Conservation (phyloP, 2,329 filamentous ascomycete genomes). For the Drechslerella stenobrocha region DNA sequence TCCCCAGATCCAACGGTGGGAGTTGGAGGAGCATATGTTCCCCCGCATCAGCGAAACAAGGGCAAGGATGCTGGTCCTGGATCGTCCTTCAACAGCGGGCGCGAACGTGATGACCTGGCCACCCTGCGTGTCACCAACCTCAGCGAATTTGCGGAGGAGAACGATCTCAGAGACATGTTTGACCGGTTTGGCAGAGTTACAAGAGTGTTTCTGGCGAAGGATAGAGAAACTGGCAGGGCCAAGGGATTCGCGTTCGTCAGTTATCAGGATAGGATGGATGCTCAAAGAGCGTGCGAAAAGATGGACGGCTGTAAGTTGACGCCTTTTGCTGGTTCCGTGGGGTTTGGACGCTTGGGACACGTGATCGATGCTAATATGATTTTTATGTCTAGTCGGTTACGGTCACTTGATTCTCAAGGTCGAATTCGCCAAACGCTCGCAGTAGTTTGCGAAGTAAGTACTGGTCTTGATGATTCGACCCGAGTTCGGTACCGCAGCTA, state of each 20-base stretch:
- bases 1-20: slow-evolving; percentile 58
- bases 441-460: slow-evolving; percentile 19
- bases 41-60: slow-evolving; percentile 81
- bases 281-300: slow-evolving; percentile 89
- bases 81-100: slow-evolving; percentile 64
- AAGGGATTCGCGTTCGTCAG: slow-evolving; percentile 99
- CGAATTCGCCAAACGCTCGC: slow-evolving; percentile 72
- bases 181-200: slow-evolving; percentile 96
- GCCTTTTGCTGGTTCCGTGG: background rate
- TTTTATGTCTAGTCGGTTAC: slow-evolving; percentile 64
- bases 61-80: slow-evolving; percentile 75
- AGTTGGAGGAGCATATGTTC: slow-evolving; percentile 73
- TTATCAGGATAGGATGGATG: slow-evolving; percentile 86
- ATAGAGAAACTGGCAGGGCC: slow-evolving; percentile 90
- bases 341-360: background rate
- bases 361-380: background rate
- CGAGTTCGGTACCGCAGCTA: slow-evolving; percentile 2
- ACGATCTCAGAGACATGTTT: slow-evolving; percentile 95
- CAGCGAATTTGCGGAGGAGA: slow-evolving; percentile 94
- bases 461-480: background rate
- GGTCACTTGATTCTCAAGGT: slow-evolving; percentile 83
- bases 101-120: slow-evolving; percentile 89
- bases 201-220: slow-evolving; percentile 95
- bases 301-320: slow-evolving; percentile 80
- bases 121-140: slow-evolving; percentile 98